Conservation (phyloP, 108 stramenopile species). For the Conticribra guillardii region DNA sequence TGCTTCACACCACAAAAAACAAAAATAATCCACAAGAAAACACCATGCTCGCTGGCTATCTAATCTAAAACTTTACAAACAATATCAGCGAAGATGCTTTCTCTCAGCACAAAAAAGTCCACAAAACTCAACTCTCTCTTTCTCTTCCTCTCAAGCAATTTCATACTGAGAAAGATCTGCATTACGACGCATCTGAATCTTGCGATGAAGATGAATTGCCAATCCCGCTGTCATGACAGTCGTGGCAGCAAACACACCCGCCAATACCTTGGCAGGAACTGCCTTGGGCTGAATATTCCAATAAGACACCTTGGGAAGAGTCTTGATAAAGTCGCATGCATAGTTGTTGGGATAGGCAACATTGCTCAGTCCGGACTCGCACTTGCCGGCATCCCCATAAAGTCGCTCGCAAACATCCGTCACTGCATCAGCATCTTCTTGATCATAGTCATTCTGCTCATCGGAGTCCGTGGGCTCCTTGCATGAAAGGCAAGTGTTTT, state of each 20-base stretch:
- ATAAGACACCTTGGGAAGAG: slow-evolving; percentile 20
- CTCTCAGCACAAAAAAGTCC: too few species aligned
- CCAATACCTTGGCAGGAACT: slow-evolving; percentile 30
- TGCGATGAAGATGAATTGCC: background rate
- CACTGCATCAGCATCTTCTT: slow-evolving; percentile 47
- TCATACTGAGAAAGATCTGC: background rate
- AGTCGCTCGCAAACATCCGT: slow-evolving; percentile 70
- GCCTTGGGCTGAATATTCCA: slow-evolving; percentile 2
- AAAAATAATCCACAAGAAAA: too few species aligned
- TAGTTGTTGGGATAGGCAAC: slow-evolving; percentile 54
- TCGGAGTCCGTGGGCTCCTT: slow-evolving; percentile 51
- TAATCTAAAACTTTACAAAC: too few species aligned
- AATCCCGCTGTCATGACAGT: slow-evolving; percentile 13
- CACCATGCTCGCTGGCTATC: too few species aligned
- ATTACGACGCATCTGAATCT: background rate
- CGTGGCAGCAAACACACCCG: slow-evolving; percentile 38
- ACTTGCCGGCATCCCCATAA: slow-evolving; percentile 80
- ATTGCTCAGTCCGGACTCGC: slow-evolving; percentile 72
- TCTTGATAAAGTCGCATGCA: slow-evolving; percentile 57
- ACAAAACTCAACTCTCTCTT: background rate
- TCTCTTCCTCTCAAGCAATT: background rate
- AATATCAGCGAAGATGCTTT: too few species aligned
- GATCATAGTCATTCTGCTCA: slow-evolving; percentile 37
- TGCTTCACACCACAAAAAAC: too few species aligned
- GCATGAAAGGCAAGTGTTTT: slow-evolving; percentile 72